Evolutionary conservation across 23 red algal genomes (phyloP), one percentile per base, ranked within the genome.

Genomic region (Gracilaria gracilis): DNA sequence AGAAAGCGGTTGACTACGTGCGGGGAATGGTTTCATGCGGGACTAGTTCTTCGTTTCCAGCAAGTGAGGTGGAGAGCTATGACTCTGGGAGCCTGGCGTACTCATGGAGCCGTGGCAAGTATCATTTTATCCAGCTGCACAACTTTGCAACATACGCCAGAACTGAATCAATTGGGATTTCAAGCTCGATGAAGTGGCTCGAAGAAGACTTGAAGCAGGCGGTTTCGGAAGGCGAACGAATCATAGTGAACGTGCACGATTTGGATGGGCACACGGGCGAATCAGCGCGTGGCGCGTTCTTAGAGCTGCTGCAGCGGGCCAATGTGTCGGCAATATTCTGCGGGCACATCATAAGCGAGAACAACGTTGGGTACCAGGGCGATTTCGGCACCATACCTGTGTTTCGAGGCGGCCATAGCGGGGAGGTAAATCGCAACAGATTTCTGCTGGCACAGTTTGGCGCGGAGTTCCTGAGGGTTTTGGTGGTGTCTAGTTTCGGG

Each of bases 61-160:
- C 9, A 51, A 49, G 11, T 49, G 27, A 25, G 5, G 39, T 77
- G 31, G 40, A 77, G 38, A 77, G 46, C 72, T 77, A 40, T 28
- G 72, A 77, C 23, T 25, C 38, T 29, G 39, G 39, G 50, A 77
- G 72, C n/a, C 20, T 77, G 23, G 72, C 72, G 4, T 77, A 77
- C 42, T 77, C 72, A n/a, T 77, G 72, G 72, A 51, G 50, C 34
- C 6, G 29, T 4, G 42, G 20, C 13, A 28, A 50, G 0, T 77
- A 77, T 20, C 72, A 77, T 37, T 77, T 77, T 32, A 77, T 77
- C 72, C 72, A 77, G 27, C 42, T 77, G 7, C 72, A 77, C 39
- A 77, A 77, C 27, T 77, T 51, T 31, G 31, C 42, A 11, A 50
- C 72, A 28, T 77, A 50, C 62, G 19, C 51, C 13, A 17, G 27